Evolutionary conservation across 1,139 yeast genomes (phyloP), one percentile per base, ranked within the genome.

Genomic region (Suhomyces maxii): DNA sequence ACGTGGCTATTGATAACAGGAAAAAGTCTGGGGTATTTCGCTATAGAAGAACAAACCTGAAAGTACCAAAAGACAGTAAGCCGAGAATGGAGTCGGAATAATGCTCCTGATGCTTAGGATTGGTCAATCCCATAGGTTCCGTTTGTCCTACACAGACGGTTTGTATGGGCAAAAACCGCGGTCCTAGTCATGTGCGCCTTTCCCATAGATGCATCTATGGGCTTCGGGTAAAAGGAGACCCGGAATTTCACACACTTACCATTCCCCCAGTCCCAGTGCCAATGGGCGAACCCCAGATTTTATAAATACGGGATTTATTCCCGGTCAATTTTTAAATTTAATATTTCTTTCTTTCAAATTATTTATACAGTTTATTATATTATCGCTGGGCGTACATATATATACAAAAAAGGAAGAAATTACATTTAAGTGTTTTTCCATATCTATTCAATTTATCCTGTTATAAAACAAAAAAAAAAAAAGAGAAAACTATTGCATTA

Each of bases 151-250:
- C 33, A 10, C 13, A 11, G 32, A 13, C n/a, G n/a, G 12, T 32
- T 18, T 25, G 11, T 9, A 28, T 26, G 18, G 32, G 14, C 26
- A 36, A 30, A 34, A 38, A 23, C 53, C 53, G 51, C 50, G 53
- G 53, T 39, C 42, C 45, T 33, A 36, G 41, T 44, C 47, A 48
- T 48, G 49, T 50, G 50, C 45, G 39, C 47, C 35, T 26, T 12
- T 30, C 28, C 13, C 31, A 18, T 31, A 6, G 28, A 33, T 36
- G 4, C n/a, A n/a, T n/a, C n/a, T n/a, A n/a, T n/a, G 11, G 3
- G 31, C 50, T 51, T 51, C 58, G 58, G 58, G 45, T 42, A 41
- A 53, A 53, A 41, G 58, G 58, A 53, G 36, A 44, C 43, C 39
- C 35, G 44, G 38, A 36, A 36, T 39, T 41, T 45, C 46, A 45